Conservation (phyloP, 768 basidiomycete genomes). For the Saitozyma sp. region DNA sequence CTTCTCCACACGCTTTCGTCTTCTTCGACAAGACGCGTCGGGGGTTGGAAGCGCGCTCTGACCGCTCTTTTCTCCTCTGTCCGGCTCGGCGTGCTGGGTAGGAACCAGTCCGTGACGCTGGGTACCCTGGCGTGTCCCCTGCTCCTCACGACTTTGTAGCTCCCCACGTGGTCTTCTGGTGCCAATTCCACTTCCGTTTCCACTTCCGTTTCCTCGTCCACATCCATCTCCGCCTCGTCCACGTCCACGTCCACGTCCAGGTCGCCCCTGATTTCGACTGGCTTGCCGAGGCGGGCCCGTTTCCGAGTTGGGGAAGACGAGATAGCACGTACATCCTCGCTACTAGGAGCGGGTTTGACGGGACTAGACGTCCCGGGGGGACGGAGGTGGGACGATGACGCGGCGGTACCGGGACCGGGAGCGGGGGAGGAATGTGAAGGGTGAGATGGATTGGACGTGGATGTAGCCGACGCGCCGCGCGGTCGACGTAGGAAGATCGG, state of each 20-base stretch:
- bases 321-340: too few relatives aligned
- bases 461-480: not conserved
- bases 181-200: not conserved
- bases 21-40: not conserved
- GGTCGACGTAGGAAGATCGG: slow-evolving; percentile 10
- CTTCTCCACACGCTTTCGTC: not conserved
- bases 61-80: slow-evolving; percentile 9
- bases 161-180: not conserved
- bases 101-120: slow-evolving; percentile 23
- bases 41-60: not conserved
- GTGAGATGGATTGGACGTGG: not conserved
- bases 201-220: slow-evolving; percentile 5
- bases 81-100: slow-evolving; percentile 10
- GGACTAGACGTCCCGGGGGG: not conserved
- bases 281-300: slow-evolving; percentile 8
- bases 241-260: not conserved
- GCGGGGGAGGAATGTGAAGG: not conserved
- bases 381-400: not conserved
- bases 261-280: not conserved
- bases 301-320: slow-evolving; percentile 3
- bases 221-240: not conserved
- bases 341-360: too few relatives aligned
- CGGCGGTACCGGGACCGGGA: not conserved
- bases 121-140: slow-evolving; percentile 9
- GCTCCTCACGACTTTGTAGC: too few relatives aligned